These are phyloP conservation scores for Penicillium ucsense DNA, from an alignment of 495 filamentous ascomycete genomes.

Conservation along the genomic window DNA sequence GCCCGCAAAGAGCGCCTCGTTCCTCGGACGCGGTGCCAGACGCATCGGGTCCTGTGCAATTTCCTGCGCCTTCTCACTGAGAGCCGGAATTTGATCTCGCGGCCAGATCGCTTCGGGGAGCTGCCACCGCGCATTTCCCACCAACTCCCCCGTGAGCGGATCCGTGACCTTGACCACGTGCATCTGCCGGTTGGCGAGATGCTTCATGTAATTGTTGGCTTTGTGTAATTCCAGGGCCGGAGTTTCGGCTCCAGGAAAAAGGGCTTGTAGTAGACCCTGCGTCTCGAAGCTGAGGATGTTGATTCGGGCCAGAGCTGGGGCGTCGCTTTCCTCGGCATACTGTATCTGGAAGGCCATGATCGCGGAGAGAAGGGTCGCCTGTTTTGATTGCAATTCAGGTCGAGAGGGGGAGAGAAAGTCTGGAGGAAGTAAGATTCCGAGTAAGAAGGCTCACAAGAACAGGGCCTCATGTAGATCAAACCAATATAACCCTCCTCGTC, in stretches of 20 bases:
- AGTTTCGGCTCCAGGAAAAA: conserved; percentile 11
- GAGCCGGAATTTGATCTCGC: neutral
- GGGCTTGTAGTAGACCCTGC: conserved; percentile 1
- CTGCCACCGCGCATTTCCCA: conserved; percentile 15
- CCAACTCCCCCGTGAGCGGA: conserved; percentile 6
- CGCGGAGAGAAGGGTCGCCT: neutral
- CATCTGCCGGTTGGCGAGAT: conserved; percentile 14
- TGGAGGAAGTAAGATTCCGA: too few relatives aligned
- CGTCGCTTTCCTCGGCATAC: conserved; percentile 16
- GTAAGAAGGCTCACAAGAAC: too few relatives aligned
- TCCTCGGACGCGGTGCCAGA: conserved; percentile 15
- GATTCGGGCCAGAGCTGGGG: conserved; percentile 10
- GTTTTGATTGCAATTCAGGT: too few relatives aligned
- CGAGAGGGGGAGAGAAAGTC: too few relatives aligned
- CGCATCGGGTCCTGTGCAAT: conserved; percentile 7
- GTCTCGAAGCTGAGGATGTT: conserved; percentile 14
- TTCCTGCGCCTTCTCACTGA: conserved; percentile 11
- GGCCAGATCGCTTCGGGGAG: conserved; percentile 9
- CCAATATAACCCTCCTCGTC: too few relatives aligned
- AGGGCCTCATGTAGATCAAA: too few relatives aligned
- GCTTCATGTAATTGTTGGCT: conserved; percentile 13
- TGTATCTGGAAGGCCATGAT: conserved; percentile 10
- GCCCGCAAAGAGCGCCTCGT: conserved; percentile 2
- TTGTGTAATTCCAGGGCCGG: conserved; percentile 9
- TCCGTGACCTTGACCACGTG: conserved; percentile 16